Base-by-base conservation (phyloP, 176 grass and related monocot genomes). In the Alopecurus myosuroides region DNA sequence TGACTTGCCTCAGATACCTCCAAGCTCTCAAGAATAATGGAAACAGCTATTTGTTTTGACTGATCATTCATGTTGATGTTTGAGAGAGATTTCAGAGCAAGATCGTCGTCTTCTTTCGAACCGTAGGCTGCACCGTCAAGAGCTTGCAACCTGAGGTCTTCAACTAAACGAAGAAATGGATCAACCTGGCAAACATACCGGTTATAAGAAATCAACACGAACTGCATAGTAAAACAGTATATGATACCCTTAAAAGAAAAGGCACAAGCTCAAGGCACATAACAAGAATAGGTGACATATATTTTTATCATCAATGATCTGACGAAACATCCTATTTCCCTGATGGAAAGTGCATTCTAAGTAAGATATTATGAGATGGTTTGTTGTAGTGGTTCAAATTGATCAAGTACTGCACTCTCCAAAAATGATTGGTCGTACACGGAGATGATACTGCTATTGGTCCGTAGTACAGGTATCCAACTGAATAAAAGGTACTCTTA, bases 151-250 rank as follows among this genome's bases (percentile, higher is more conserved):
- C 84, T 98, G 78, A 83, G 81, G 76, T 98, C 96, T 78, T 95
- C 96, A 75, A 98, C 86, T 82, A 98, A 89, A 77, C 29, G 74
- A 82, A 98, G 89, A 88, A 94, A 98, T 62, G 93, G 96, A 87
- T 98, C 96, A 66, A 88, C 83, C 96, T 98, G 86, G 33, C 17
- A 82, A 77, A 82, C 37, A 76, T n/a, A 77, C 76, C 14, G 39
- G 10, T 62, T 25, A 53, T 55, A 36, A 66, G 23, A 63, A 74
- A 49, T 57, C 14, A 67, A 42, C 57, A 55, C 28, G 60, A n/a
- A 67, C 60, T 85, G 23, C 67, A 82, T 42, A 72, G 35, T 42
- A 69, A 80, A 40, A 66, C 28, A 46, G 35, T 15, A 77, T 51
- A 79, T 81, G 69, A 75, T 58, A 44, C 41, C 70, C 50, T 57